Evolutionary conservation across 2,329 filamentous ascomycete genomes (phyloP), one percentile per base, ranked within the genome.

Genomic region (Dactylellina sp.): DNA sequence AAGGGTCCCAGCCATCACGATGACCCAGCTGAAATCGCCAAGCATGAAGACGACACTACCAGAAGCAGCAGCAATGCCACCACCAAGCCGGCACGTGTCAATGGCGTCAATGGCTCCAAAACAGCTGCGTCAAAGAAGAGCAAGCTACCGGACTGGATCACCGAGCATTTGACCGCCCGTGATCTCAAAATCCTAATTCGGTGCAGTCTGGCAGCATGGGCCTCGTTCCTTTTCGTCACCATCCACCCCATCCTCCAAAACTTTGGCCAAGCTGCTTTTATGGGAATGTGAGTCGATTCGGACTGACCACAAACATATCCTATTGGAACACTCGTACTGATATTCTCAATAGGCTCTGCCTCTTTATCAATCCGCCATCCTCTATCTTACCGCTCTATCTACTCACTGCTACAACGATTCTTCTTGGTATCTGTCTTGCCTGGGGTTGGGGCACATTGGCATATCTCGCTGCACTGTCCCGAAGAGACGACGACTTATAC

Each of bases 401-500:
- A 1, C 78, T 85, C 4, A 82, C 79, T 7, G 78, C 81, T 0
- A 37, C 83, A 0, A 82, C 84, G 0, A 78, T 85, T 2, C 77
- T 85, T 2, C 11, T 84, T 1, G 84, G 84, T 16, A 83, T 85
- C 77, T 82, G 80, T 32, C 76, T 84, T 0, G 84, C 81, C 2
- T 85, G 84, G 84, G 83, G 80, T 3, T 86, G 84, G 84, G 84
- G 84, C 2, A 79, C 84, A 1, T 78, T 85, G 49, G 79, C 81
- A 0, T 85, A 84, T 83, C 84, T 84, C 70, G 84, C 83, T 1
- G 84, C 84, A 1, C 71, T 81, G 7, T 82, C 83, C 0, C 81
- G 81, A 1, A 79, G 84, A 12, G 80, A 84, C 1, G 79, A 79
- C 2, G 77, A 80, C 0, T 81, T 82, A 6, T 83, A 81, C 0